A percentile compares a stretch with the other conserved stretches of the same genome.
Evolutionary conservation across 1,139 yeast genomes (phyloP).

Genomic region (Debaryomyces psychrophilus): DNA sequence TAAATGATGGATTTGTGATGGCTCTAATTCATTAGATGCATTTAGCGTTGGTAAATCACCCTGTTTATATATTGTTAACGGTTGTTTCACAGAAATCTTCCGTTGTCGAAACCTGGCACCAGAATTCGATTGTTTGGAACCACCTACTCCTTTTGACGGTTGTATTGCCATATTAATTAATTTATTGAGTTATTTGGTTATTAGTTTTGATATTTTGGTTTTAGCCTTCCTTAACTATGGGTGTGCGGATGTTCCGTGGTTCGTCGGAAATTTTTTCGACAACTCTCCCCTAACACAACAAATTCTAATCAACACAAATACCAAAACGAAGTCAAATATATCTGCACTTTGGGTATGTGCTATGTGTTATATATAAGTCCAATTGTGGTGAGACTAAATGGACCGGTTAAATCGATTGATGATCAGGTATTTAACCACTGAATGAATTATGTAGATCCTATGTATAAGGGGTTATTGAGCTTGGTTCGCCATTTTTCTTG

Average conservation of each 20-base stretch:
- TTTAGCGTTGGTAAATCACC: slow-evolving; percentile 81
- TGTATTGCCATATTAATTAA: slow-evolving; percentile 30
- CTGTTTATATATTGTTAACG: slow-evolving; percentile 78
- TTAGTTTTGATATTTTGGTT: not conserved
- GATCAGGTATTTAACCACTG: slow-evolving; percentile 4
- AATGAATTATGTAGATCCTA: slow-evolving; percentile 1
- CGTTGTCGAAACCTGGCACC: slow-evolving; percentile 86
- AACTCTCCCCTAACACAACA: slow-evolving; percentile 10
- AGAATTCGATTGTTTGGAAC: slow-evolving; percentile 40
- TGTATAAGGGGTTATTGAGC: slow-evolving; percentile 7
- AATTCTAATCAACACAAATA: slow-evolving; percentile 9
- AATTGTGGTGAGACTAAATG: slow-evolving; percentile 4
- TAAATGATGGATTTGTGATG: slow-evolving; percentile 48
- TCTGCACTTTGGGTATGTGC: slow-evolving; percentile 11
- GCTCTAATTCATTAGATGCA: slow-evolving; percentile 45
- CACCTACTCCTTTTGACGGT: slow-evolving; percentile 34
- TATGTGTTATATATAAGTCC: slow-evolving; percentile 8
- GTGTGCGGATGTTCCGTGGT: slow-evolving; percentile 18
- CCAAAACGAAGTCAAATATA: slow-evolving; percentile 7
- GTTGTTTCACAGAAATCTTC: slow-evolving; percentile 87
- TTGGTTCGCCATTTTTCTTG: slow-evolving; percentile 5
- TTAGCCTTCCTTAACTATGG: slow-evolving; percentile 15
- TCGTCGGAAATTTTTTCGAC: slow-evolving; percentile 12
- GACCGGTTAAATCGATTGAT: slow-evolving; percentile 12
- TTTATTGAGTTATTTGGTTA: slow-evolving; percentile 5